phyloP scores from a whole-genome alignment of 176 grass and related monocot species.

The Canna indica region DNA sequence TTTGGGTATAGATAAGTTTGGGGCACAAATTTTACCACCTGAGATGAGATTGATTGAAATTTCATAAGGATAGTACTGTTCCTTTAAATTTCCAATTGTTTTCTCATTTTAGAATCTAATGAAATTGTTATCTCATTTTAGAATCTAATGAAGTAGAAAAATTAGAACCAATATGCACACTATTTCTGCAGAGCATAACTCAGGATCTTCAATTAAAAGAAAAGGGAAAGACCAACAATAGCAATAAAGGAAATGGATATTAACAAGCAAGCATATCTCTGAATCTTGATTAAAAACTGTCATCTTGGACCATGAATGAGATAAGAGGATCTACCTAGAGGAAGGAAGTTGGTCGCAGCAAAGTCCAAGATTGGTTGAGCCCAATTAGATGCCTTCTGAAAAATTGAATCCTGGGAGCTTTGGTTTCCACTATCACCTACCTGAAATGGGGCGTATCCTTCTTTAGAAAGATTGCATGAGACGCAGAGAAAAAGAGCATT shows the following conservation, averaged over 20 bases:
- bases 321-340: slow-evolving; percentile 38
- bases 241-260: not conserved
- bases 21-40: no score
- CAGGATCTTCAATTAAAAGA: not conserved
- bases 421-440: slow-evolving; percentile 32
- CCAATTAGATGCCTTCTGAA: slow-evolving; percentile 17
- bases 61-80: not conserved
- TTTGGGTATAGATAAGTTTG: not conserved
- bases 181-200: not conserved
- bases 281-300: not conserved
- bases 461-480: not conserved
- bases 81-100: not conserved
- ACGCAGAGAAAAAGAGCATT: not conserved
- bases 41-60: no score
- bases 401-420: slow-evolving; percentile 12
- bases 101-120: not conserved
- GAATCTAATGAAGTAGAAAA: not conserved
- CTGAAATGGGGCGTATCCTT: slow-evolving; percentile 20
- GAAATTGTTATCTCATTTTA: not conserved
- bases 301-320: slow-evolving; percentile 3
- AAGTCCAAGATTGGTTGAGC: slow-evolving; percentile 33
- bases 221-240: not conserved
- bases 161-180: not conserved
- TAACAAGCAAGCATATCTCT: not conserved
- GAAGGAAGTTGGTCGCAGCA: slow-evolving; percentile 69